A percentile compares a stretch with the other conserved stretches of the same genome.
These are phyloP conservation scores for Spergularia marina DNA, from an alignment of 148 eudicot species.

Conservation along the genomic window DNA sequence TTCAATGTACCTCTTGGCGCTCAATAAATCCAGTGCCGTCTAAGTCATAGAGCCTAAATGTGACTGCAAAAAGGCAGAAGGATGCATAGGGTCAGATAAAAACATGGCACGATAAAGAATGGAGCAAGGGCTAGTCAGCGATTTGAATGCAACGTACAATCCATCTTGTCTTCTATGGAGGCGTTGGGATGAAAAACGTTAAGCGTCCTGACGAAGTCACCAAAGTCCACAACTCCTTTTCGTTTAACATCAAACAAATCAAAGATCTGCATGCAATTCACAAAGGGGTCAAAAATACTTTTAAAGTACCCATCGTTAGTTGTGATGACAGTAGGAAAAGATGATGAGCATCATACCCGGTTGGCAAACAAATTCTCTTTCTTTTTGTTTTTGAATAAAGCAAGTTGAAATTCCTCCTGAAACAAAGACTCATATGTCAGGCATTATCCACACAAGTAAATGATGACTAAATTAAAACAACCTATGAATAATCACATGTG, in stretches of 20 bases:
- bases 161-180: conserved; percentile 77
- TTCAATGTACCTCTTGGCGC: conserved; percentile 70
- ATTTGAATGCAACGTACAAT: conserved; percentile 48
- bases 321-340: background rate
- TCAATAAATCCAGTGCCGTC: conserved; percentile 86
- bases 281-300: background rate
- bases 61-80: conserved; percentile 49
- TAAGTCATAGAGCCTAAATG: conserved; percentile 89
- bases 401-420: conserved; percentile 95
- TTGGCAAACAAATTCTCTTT: conserved; percentile 94
- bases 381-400: conserved; percentile 83
- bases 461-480: background rate
- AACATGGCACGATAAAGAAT: background rate
- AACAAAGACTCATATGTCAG: conserved; percentile 13
- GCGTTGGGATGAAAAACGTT: conserved; percentile 91
- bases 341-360: conserved; percentile 51
- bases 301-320: background rate
- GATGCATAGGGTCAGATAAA: conserved; percentile 11
- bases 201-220: conserved; percentile 81
- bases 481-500: conserved; percentile 14
- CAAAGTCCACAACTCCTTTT: conserved; percentile 87
- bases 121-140: background rate
- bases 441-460: background rate
- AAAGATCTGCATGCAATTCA: conserved; percentile 58
- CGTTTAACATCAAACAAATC: conserved; percentile 84